Base-by-base conservation (phyloP, 208 protist genomes). In the Leishmania gerbilli region DNA sequence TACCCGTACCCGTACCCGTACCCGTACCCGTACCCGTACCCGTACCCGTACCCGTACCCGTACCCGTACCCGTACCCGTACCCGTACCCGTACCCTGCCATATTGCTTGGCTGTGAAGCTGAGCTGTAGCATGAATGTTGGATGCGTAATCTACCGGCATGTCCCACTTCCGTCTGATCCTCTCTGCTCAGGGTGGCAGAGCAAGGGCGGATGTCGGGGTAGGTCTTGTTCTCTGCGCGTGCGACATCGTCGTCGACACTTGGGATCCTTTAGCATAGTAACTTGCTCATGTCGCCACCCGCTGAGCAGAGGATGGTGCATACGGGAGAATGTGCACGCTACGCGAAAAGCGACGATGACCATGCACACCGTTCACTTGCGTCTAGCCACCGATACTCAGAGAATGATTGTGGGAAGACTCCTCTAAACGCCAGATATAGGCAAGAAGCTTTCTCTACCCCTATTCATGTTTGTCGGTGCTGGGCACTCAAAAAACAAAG, bases 11-110 rank as follows among this genome's bases (percentile, higher is more conserved):
- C n/a, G n/a, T n/a, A n/a, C n/a, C n/a, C n/a, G n/a, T n/a, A n/a
- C n/a, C n/a, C n/a, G n/a, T n/a, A n/a, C n/a, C n/a, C n/a, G n/a
- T n/a, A n/a, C n/a, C n/a, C n/a, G n/a, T n/a, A n/a, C n/a, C n/a
- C n/a, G n/a, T n/a, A n/a, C n/a, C n/a, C n/a, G n/a, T n/a, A n/a
- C n/a, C n/a, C n/a, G n/a, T n/a, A n/a, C n/a, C n/a, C n/a, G n/a
- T n/a, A n/a, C n/a, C n/a, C n/a, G n/a, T n/a, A n/a, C n/a, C n/a
- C n/a, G n/a, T n/a, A 45, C 42, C 42, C 42, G 1, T 3, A 9
- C 3, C 0, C 11, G 42, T 0, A 9, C 0, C 0, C 9, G 45
- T 11, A 47, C 45, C 8, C 0, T 47, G 0, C 2, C 40, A 8
- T 42, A 42, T 47, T 47, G 8, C 42, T 47, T 47, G 0, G 45